Evolutionary conservation across 345 rosid species (phyloP).

Genomic region (Citrus hindsii): DNA sequence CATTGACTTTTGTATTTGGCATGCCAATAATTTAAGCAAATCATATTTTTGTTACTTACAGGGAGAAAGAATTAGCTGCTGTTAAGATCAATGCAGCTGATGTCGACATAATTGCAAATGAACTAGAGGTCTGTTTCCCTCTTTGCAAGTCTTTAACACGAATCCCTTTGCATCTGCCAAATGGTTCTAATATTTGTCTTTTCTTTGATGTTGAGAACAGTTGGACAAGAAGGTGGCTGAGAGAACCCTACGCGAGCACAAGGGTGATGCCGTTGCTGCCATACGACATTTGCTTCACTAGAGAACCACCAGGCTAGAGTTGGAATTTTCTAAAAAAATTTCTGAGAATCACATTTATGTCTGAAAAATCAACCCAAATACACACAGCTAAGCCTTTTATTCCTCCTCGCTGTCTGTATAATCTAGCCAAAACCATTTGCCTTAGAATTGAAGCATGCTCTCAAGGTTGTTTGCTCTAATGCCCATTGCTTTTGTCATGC

Average conservation of each 20-base stretch:
- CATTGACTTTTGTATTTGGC: neutral
- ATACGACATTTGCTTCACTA: conserved; percentile 68
- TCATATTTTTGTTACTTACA: conserved; percentile 15
- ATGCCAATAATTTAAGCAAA: neutral
- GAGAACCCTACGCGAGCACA: conserved; percentile 91
- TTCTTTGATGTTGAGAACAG: conserved; percentile 31
- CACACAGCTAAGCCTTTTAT: neutral
- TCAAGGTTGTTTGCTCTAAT: neutral
- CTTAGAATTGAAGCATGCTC: neutral
- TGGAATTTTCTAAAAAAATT: neutral
- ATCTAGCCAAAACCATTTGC: neutral
- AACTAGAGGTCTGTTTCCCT: conserved; percentile 67
- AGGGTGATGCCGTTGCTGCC: conserved; percentile 95
- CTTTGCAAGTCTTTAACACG: neutral
- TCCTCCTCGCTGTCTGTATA: neutral
- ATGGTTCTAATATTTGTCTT: conserved; percentile 9
- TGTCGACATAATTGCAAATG: conserved; percentile 84
- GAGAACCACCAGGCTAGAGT: neutral
- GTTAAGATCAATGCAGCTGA: conserved; percentile 94
- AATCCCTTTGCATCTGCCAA: neutral
- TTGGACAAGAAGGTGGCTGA: conserved; percentile 88
- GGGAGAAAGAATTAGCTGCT: conserved; percentile 96
- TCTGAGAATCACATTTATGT: neutral
- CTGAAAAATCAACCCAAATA: neutral
- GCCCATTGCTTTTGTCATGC: neutral